Conservation (phyloP, 2,329 filamentous ascomycete species). For the Fusarium xylarioides region DNA sequence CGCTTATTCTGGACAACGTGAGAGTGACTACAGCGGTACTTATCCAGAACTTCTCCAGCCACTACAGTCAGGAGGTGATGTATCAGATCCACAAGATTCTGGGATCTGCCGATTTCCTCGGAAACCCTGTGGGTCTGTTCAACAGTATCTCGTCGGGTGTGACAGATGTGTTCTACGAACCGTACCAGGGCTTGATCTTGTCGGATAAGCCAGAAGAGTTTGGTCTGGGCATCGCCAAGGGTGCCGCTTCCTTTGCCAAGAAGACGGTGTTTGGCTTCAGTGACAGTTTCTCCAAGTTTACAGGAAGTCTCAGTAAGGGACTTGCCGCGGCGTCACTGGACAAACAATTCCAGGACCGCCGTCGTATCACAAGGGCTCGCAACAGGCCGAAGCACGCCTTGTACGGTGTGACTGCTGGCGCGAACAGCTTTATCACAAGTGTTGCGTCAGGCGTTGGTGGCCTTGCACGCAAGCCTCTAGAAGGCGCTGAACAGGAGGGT, state of each 20-base stretch:
- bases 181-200: conserved; percentile 96
- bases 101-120: conserved; percentile 95
- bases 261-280: conserved; percentile 98
- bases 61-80: conserved; percentile 96
- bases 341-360: conserved; percentile 97
- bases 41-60: conserved; percentile 85
- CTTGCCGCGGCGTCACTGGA: conserved; percentile 94
- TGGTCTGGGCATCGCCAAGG: conserved; percentile 93
- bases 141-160: conserved; percentile 98
- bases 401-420: conserved; percentile 94
- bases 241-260: conserved; percentile 96
- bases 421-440: conserved; percentile 92
- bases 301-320: conserved; percentile 95
- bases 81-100: conserved; percentile 98
- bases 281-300: conserved; percentile 97
- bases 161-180: conserved; percentile 98
- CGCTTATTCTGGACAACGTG: conserved; percentile 93
- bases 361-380: conserved; percentile 89
- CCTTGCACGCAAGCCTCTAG: conserved; percentile 89
- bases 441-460: conserved; percentile 94
- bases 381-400: conserved; percentile 97
- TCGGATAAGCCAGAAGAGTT: conserved; percentile 95
- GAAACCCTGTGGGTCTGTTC: conserved; percentile 96
- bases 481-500: conserved; percentile 96
- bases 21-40: conserved; percentile 87